Evolutionary conservation across 202 grass and related monocot genomes (phyloP).

Genomic region (Zoysia matrella): DNA sequence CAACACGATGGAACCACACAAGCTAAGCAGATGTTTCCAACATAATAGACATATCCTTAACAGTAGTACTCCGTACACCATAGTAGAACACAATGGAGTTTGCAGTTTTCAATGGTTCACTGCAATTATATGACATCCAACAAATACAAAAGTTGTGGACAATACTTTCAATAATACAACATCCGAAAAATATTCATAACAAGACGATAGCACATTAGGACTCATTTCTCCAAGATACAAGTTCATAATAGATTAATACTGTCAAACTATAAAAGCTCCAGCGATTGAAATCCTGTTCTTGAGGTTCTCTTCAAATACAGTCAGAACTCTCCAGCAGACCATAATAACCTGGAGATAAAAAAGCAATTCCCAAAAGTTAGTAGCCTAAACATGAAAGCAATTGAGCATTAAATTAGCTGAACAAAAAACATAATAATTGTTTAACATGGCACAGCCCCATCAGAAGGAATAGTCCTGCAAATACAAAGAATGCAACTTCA

Average conservation of each 20-base stretch:
- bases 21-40: not conserved
- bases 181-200: not conserved
- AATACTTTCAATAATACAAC: not conserved
- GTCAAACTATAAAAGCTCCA: not conserved
- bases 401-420: not conserved
- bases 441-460: constrained; percentile 45
- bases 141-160: not conserved
- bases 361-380: constrained; percentile 31
- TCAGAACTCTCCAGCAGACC: not conserved
- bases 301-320: not conserved
- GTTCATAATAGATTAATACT: not conserved
- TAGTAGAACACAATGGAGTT: not conserved
- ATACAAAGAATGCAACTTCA: constrained; percentile 53
- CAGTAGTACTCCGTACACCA: no score
- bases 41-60: not conserved
- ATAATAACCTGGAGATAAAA: constrained; percentile 32
- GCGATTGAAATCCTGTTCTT: not conserved
- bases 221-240: not conserved
- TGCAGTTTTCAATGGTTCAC: not conserved
- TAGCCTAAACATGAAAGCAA: not conserved
- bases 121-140: not conserved
- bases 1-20: not conserved
- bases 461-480: constrained; percentile 63
- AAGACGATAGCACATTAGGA: not conserved
- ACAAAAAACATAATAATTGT: constrained; percentile 11